Percentiles rank a stretch among this genome's conserved stretches.
Evolutionary conservation across 2,329 filamentous ascomycete genomes (phyloP).

Genomic region (Paracoccidioides lutzii): DNA sequence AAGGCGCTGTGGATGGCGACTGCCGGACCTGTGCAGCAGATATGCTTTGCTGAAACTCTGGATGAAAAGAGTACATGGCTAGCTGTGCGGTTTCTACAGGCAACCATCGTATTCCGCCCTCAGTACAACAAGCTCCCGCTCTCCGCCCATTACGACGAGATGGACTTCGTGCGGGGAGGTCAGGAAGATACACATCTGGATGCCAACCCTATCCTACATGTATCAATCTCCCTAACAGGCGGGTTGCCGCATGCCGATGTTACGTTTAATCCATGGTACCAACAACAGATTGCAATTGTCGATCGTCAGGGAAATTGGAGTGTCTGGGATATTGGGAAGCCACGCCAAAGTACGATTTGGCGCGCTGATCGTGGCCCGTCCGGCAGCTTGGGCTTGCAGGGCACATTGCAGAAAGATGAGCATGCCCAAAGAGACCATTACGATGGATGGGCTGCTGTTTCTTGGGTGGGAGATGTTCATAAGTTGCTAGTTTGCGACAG

Average conservation of each 20-base stretch:
- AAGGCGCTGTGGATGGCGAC: conserved; percentile 37
- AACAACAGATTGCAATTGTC: conserved; percentile 43
- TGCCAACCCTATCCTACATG: conserved; percentile 34
- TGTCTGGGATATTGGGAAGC: conserved; percentile 33
- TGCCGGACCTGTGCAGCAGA: conserved; percentile 41
- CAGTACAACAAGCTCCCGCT: conserved; percentile 22
- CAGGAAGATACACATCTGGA: conserved; percentile 31
- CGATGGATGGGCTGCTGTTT: conserved; percentile 34
- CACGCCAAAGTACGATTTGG: conserved; percentile 19
- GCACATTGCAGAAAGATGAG: conserved; percentile 10
- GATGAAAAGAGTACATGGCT: conserved; percentile 34
- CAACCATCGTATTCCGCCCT: conserved; percentile 38
- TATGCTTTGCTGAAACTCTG: conserved; percentile 37
- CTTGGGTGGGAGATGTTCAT: conserved; percentile 28
- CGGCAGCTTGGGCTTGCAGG: conserved; percentile 19
- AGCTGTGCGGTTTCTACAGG: conserved; percentile 37
- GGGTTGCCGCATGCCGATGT: conserved; percentile 41
- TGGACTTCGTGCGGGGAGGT: conserved; percentile 4
- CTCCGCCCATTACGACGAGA: conserved; percentile 12
- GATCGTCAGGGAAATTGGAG: conserved; percentile 44
- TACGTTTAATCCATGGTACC: conserved; percentile 47
- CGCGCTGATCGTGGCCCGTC: conserved; percentile 16
- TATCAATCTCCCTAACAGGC: conserved; percentile 33
- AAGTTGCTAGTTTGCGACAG: conserved; percentile 42
- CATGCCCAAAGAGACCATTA: conserved; percentile 14